Evolutionary conservation across 2,329 filamentous ascomycete genomes (phyloP), one percentile per base, ranked within the genome.

Genomic region (Sclerotinia sclerotiorum): DNA sequence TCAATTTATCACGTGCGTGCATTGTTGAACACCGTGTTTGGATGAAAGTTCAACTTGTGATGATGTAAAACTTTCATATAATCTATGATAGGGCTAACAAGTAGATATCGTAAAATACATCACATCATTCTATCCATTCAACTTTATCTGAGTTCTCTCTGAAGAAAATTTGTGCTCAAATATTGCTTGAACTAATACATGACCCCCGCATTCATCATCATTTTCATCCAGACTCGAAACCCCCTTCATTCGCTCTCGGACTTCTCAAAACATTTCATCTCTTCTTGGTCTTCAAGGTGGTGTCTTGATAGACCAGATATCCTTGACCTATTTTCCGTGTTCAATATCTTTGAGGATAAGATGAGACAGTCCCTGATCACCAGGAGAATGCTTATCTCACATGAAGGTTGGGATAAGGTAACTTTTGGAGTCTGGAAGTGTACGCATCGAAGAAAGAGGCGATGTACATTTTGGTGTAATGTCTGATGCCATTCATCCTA

Each of bases 1-100:
- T 39, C 15, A 15, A 35, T 11, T 6, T 6, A 62, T 62, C 60
- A 62, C 60, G 46, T 62, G 60, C 11, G 46, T 62, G 60, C 11
- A 27, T 35, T 7, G 7, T 17, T 46, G 29, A 15, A 49, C 5
- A 35, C 35, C 29, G 6, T 51, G 7, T 5, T 39, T 39, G 24
- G n/a, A 3, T 3, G n/a, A 48, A 32, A 48, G n/a, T 51, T 24
- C 5, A 10, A 62, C 39, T 24, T 13, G 27, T 6, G 32, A 32
- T 6, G 32, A 32, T 48, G 46, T 4, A 24, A 39, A 39, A 35
- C 35, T 42, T 24, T 5, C 10, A 21, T 39, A 62, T 24, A 27
- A 19, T 62, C n/a, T 24, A 61, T 15, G 17, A 51, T 13, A 39
- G 32, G 17, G 24, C 21, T 49, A 51, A 19, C 21, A 51, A 6